Base-by-base conservation (phyloP, 169 alveolate genomes). In the Plasmodium billcollinsi region DNA sequence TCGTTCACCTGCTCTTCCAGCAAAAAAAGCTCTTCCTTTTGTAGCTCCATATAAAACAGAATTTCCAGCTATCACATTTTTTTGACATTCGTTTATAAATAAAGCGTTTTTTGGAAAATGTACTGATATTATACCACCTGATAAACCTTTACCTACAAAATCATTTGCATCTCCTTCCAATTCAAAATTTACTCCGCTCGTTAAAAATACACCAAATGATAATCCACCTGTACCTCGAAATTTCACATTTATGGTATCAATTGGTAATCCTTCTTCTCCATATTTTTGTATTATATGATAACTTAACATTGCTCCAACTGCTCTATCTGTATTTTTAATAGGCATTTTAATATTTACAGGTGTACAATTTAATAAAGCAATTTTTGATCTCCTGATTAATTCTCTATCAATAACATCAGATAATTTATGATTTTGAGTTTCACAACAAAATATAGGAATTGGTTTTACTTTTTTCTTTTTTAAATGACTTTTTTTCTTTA, bases 91-190 rank as follows among this genome's bases (percentile, higher is more conserved):
- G 73, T 83, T 73, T 15, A 83, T 85, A 62, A 75, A 80, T 74
- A 67, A 71, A 6, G 89, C 15, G 14, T 72, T 73, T 73, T 63
- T 74, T 11, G 95, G 95, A 73, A 91, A 88, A 86, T 89, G 92
- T 2, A 93, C 95, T 18, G 94, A 83, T 18, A 95, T 74, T 18
- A 88, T 85, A 18, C 97, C 97, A 18, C 97, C 97, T 18, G 95
- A 85, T 52, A 93, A 89, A 12, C 96, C 97, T 73, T 95, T 95
- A 39, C 96, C 96, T 18, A 88, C 92, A 89, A 91, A 90, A 74
- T 95, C 97, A 63, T 95, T 95, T 12, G 96, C 96, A 52, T 93
- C 96, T 59, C 97, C 97, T 56, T 92, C 95, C n/a, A 95, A 75
- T 73, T 90, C 93, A 88, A 94, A 93, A 50, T 91, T 88, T 47